Percentiles rank a stretch among this genome's conserved stretches.
phyloP scores from a whole-genome alignment of 2,329 filamentous ascomycete genomes.

The Talaromyces sp. region DNA sequence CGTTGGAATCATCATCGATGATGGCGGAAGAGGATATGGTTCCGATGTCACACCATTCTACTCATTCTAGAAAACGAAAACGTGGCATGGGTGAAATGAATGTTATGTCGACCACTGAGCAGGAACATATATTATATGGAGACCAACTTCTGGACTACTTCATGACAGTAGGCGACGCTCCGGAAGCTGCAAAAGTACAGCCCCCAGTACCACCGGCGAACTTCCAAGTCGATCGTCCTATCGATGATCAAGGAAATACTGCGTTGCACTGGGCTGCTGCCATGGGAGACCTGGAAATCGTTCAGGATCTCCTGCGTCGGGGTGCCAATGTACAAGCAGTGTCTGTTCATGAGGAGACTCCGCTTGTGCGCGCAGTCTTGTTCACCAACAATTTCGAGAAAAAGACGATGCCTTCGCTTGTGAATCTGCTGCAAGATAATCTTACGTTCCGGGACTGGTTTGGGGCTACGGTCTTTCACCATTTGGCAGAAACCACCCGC shows the following conservation, averaged over 20 bases:
- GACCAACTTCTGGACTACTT: slow-evolving; percentile 96
- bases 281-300: slow-evolving; percentile 93
- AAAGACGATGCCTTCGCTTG: slow-evolving; percentile 79
- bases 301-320: slow-evolving; percentile 80
- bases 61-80: slow-evolving; percentile 69
- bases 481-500: slow-evolving; percentile 84
- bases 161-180: slow-evolving; percentile 76
- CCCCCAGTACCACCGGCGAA: slow-evolving; percentile 78
- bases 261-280: slow-evolving; percentile 96
- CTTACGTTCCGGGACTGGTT: slow-evolving; percentile 76
- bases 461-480: slow-evolving; percentile 87
- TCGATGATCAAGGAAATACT: slow-evolving; percentile 89
- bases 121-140: slow-evolving; percentile 85
- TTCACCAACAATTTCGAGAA: slow-evolving; percentile 98
- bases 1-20: slow-evolving; percentile 79
- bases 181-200: slow-evolving; percentile 56
- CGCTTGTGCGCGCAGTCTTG: slow-evolving; percentile 88
- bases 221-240: slow-evolving; percentile 87
- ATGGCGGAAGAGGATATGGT: slow-evolving; percentile 79
- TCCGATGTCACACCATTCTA: slow-evolving; percentile 64
- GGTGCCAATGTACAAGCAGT: slow-evolving; percentile 71
- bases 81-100: slow-evolving; percentile 64
- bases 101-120: slow-evolving; percentile 61
- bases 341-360: slow-evolving; percentile 75
- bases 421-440: slow-evolving; percentile 79